These are phyloP conservation scores for Trichoderma koningiopsis DNA, from an alignment of 2,329 filamentous ascomycete genomes.

Conservation along the genomic window DNA sequence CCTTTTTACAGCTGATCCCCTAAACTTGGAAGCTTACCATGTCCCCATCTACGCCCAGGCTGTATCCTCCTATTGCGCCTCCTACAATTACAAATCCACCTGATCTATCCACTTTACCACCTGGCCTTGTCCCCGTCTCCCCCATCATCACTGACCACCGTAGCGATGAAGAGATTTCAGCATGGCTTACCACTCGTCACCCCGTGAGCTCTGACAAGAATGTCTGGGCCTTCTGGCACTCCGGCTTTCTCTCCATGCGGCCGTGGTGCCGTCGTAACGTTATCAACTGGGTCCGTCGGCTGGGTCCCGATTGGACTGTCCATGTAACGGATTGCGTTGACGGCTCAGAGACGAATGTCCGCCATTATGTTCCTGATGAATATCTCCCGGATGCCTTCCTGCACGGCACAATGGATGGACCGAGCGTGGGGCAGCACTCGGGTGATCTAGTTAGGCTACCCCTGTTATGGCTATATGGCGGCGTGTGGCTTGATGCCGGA, in stretches of 20 bases:
- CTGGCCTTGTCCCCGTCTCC: background rate
- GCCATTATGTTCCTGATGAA: slow-evolving; percentile 40
- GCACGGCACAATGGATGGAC: slow-evolving; percentile 47
- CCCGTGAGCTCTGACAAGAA: slow-evolving; percentile 44
- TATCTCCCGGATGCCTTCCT: slow-evolving; percentile 46
- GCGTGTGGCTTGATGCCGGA: slow-evolving; percentile 49
- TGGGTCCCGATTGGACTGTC: slow-evolving; percentile 42
- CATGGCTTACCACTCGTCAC: slow-evolving; percentile 34
- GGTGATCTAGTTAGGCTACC: slow-evolving; percentile 51
- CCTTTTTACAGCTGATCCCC: background rate
- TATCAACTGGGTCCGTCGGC: slow-evolving; percentile 42
- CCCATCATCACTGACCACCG: background rate
- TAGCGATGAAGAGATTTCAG: slow-evolving; percentile 37
- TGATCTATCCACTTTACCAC: background rate
- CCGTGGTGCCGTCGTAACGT: slow-evolving; percentile 42
- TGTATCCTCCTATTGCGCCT: background rate
- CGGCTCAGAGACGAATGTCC: slow-evolving; percentile 41
- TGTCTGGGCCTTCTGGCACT: slow-evolving; percentile 48
- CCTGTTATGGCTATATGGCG: slow-evolving; percentile 45
- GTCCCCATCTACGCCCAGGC: background rate
- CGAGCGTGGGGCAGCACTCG: slow-evolving; percentile 46
- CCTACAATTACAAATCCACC: background rate
- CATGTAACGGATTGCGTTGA: slow-evolving; percentile 43
- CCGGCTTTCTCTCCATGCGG: slow-evolving; percentile 38
- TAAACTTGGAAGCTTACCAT: background rate